Evolutionary conservation across 108 stramenopile species (phyloP), one percentile per base, ranked within the genome.

Genomic region (Cyclostephanos tholiformis): DNA sequence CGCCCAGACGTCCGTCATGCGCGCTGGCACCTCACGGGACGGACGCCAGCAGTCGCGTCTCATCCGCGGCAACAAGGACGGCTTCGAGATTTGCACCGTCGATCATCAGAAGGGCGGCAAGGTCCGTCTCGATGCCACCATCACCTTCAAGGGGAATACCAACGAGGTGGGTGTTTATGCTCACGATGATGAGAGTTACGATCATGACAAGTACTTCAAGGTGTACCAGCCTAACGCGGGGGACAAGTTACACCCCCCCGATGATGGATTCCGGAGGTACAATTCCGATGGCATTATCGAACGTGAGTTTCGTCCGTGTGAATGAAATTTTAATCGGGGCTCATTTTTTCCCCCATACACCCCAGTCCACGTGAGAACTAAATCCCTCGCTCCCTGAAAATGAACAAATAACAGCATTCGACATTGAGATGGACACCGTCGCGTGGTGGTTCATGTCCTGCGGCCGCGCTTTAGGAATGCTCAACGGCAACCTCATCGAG

Each of bases 391-490:
- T 25, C 23, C 14, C 8, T 22, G 29, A 27, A 27, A 55, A 44
- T 27, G 36, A 48, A n/a, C 16, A 38, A 59, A 56, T 39, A 9
- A 25, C 60, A 80, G 79, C 79, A 6, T 80, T 80, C 51, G 75
- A 78, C 72, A 70, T 84, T 29, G 61, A 68, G n/a, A 26, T 48
- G 55, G 86, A 87, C 32, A 88, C 85, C 51, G 75, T 86, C 23
- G 88, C 87, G 29, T 98, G 98, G 98, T 98, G 98, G 98, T 87
- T 92, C 65, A 87, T 98, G 93, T 81, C 76, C 35, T 86, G 89
- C 68, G 96, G 96, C 10, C 76, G 90, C 16, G 98, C 97, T 9
- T 70, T 98, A 38, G 98, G 98, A 10, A 81, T 96, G 68, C 92
- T 91, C 48, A 88, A 96, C 60, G 91, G 95, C 56, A 87, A 85